Conservation (phyloP, 768 basidiomycete genomes). For the Hirschioporus abietinus region DNA sequence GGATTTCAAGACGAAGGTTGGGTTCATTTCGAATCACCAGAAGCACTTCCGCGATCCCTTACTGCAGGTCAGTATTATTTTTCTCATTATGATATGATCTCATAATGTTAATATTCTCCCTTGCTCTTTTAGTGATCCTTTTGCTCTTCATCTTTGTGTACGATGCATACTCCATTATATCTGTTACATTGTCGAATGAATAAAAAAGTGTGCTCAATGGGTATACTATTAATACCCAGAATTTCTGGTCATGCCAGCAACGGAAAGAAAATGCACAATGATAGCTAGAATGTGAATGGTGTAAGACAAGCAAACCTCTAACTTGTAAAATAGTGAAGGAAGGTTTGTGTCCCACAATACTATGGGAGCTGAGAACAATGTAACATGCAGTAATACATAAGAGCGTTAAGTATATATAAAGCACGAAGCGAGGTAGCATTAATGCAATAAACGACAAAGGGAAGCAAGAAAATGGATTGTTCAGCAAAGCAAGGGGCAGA, state of each 20-base stretch:
- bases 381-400: background rate
- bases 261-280: background rate
- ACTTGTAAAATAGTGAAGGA: background rate
- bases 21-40: conserved; percentile 75
- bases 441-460: background rate
- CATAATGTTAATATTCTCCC: background rate
- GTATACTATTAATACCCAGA: background rate
- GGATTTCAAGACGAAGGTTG: conserved; percentile 81
- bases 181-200: background rate
- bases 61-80: conserved; percentile 37
- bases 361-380: background rate
- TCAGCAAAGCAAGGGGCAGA: conserved; percentile 11
- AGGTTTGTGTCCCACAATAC: background rate
- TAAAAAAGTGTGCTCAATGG: background rate
- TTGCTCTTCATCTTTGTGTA: background rate
- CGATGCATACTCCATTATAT: conserved; percentile 3
- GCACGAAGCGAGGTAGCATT: background rate
- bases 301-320: background rate
- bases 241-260: background rate
- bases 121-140: conserved; percentile 1
- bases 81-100: background rate
- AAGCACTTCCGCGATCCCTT: conserved; percentile 82
- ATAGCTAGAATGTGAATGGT: background rate
- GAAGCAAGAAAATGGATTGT: conserved; percentile 7
- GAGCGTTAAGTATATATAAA: background rate